Base-by-base conservation (phyloP, 2,329 filamentous ascomycete species). In the Akanthomyces lecanii region DNA sequence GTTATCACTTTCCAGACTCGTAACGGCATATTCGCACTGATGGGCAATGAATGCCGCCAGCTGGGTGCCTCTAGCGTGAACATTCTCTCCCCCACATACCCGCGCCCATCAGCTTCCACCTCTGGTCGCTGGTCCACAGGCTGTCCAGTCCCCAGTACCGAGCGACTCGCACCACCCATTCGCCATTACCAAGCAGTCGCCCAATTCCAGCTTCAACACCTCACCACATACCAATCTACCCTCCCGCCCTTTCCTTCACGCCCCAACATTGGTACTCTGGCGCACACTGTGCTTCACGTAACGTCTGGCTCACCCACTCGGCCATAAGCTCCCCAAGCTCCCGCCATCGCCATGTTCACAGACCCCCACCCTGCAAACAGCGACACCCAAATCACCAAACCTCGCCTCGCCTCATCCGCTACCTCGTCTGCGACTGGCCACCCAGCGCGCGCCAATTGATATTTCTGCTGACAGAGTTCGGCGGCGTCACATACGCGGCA, bases 341-440 rank as follows among this genome's bases (percentile, higher is more conserved):
- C 51, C 21, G n/a, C 52, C 12, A 55, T 55, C 36, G 45, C n/a
- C 56, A 28, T 47, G 36, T 30, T 36, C 45, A 10, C 56, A 40
- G 42, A 51, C 52, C 44, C 56, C 33, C 45, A 51, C 56, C 21
- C 56, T 25, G 12, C 56, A 59, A 50, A 42, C 56, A 50, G 55
- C 56, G 36, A 50, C 45, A 21, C 5, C 33, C 28, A 40, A 50
- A 48, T 28, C 45, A 50, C 56, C 16, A 59, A 40, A 18, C 28
- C 21, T 23, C 55, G 44, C 28, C 42, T 38, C 21, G 30, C 42
- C 8, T 48, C 30, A 33, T 47, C 30, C 6, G 12, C 55, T 16
- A 5, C 42, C 28, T 44, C 14, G 28, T n/a, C 40, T 30, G 18
- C 38, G 40, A 42, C 55, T 18, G 4, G 18, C 25, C 12, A 5